Evolutionary conservation across 768 basidiomycete species (phyloP), one percentile per base, ranked within the genome.

Genomic region (Nevesoporus exiguus): DNA sequence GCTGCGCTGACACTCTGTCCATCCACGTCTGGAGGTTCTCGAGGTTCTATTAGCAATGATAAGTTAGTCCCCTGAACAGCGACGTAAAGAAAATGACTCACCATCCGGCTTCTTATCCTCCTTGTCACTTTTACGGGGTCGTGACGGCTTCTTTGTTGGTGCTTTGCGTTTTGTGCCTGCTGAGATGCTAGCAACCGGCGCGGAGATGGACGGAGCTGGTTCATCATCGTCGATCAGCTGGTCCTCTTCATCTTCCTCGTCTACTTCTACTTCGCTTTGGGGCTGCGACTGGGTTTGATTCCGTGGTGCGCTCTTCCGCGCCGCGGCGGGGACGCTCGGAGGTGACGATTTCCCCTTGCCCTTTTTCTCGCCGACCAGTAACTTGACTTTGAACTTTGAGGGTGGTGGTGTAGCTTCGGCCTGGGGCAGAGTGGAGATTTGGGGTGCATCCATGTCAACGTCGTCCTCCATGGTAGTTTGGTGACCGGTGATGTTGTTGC

Each of bases 371-470:
- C 75, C 73, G 22, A 81, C 73, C 34, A 81, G 61, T 17, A 82
- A 67, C 62, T 83, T 83, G 39, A 84, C 77, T 50, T 76, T 74
- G 57, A 76, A 69, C 58, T 77, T 78, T 52, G 74, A 60, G 4
- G 85, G 85, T 15, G 88, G 84, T 46, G 88, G 86, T n/a, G 80
- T 80, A 11, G 79, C 78, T 55, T 90, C 88, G 9, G 39, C 46
- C 45, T 90, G 86, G 31, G 76, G 77, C 31, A 91, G 79, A 27
- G 85, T 91, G 24, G 89, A 91, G 51, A 92, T 91, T 60, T 84
- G 84, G 34, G 90, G 90, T 31, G 89, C 86, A 36, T 90, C 90
- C 86, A 90, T 89, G 40, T 77, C 75, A n/a, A 76, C 62, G 51
- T 79, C 76, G 45, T 76, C 72, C 54, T 75, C 70, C 72, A 75